Evolutionary conservation across 139 green algal genomes (phyloP).

Genomic region (Zygnema cylindricum): DNA sequence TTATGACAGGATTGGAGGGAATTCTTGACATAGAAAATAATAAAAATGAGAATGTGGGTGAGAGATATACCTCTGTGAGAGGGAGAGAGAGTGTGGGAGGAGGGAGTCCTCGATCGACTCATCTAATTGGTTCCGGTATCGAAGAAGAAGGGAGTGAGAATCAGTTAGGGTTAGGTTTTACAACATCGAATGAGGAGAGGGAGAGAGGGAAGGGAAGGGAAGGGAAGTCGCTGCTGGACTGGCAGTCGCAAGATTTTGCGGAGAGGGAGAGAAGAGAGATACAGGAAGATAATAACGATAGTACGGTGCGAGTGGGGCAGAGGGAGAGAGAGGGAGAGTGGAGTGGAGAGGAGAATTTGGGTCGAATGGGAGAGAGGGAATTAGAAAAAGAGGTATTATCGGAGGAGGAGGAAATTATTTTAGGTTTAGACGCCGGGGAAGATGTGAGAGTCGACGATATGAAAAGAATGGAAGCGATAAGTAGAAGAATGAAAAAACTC

Average conservation of each 20-base stretch:
- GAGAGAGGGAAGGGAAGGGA: conserved; percentile 14
- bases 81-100: conserved; percentile 1
- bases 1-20: conserved; percentile 37
- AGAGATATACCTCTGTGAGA: not conserved
- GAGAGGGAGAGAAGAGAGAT: too few species aligned
- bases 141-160: not conserved
- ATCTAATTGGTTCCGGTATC: not conserved
- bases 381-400: not conserved
- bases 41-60: not conserved
- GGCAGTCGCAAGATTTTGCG: too few species aligned
- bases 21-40: conserved; percentile 20
- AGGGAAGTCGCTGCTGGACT: too few species aligned
- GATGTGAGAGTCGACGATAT: not conserved
- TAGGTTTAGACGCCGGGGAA: not conserved
- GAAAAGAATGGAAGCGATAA: not conserved
- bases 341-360: conserved; percentile 5
- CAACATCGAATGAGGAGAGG: not conserved
- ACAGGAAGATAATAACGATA: not conserved
- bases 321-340: too few species aligned
- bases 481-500: not conserved
- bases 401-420: not conserved
- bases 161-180: not conserved
- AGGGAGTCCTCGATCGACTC: not conserved
- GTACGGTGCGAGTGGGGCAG: not conserved
- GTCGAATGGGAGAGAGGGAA: not conserved